Conservation (phyloP, 2,329 filamentous ascomycete genomes). For the Neofusicoccum sp. region DNA sequence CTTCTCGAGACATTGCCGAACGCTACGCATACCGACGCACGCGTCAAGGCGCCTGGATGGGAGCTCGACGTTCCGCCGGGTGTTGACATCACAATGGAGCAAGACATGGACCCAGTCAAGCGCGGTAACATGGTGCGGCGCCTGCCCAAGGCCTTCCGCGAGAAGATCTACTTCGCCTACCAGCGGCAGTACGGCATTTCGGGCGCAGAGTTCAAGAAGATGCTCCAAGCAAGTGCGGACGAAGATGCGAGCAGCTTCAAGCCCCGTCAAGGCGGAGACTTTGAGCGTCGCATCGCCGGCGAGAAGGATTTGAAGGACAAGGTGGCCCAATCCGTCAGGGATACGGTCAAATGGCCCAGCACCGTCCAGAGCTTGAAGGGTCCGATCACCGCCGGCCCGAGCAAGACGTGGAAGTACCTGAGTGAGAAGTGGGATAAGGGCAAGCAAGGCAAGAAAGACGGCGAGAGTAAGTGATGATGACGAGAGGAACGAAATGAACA, state of each 20-base stretch:
- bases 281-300: constrained; percentile 84
- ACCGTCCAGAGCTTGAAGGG: constrained; percentile 87
- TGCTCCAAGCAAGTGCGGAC: constrained; percentile 77
- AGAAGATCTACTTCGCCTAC: constrained; percentile 92
- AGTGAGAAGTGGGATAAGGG: constrained; percentile 69
- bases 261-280: constrained; percentile 76
- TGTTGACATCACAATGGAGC: constrained; percentile 69
- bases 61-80: constrained; percentile 54
- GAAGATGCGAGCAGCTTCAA: constrained; percentile 67
- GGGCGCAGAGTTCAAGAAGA: constrained; percentile 76
- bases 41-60: constrained; percentile 63
- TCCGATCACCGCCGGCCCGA: constrained; percentile 73
- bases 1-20: constrained; percentile 91
- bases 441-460: constrained; percentile 12
- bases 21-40: constrained; percentile 71
- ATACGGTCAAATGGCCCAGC: constrained; percentile 91
- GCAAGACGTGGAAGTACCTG: constrained; percentile 73
- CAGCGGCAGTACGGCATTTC: constrained; percentile 89
- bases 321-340: constrained; percentile 76
- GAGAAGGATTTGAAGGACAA: constrained; percentile 69
- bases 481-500: not conserved
- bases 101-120: constrained; percentile 91
- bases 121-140: constrained; percentile 96
- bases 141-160: constrained; percentile 81
- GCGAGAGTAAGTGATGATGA: constrained; percentile 5